Conservation (phyloP, 2,329 filamentous ascomycete species). For the Ceratocystis variospora region DNA sequence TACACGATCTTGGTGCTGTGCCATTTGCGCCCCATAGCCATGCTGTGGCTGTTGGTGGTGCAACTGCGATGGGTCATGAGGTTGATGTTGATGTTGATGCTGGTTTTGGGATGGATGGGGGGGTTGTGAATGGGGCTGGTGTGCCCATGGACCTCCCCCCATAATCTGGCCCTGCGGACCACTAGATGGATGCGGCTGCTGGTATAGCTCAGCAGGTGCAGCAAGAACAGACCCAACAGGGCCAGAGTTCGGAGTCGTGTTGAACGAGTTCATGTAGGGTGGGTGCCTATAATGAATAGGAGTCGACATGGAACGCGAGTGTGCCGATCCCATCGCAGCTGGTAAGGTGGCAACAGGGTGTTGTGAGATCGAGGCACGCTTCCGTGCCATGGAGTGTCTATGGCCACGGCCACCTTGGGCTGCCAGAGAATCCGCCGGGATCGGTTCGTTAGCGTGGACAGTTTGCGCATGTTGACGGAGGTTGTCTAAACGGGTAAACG, state of each 20-base stretch:
- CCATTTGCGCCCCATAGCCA: conserved; percentile 8
- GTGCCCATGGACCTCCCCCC: background rate
- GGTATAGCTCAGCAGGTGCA: conserved; percentile 5
- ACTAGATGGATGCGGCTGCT: conserved; percentile 9
- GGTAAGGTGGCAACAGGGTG: conserved; percentile 49
- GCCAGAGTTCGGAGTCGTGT: conserved; percentile 5
- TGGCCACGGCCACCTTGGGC: conserved; percentile 63
- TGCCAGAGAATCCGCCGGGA: conserved; percentile 82
- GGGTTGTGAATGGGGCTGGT: background rate
- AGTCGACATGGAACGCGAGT: conserved; percentile 16
- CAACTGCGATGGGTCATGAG: background rate
- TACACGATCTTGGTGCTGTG: background rate
- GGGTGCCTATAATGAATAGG: conserved; percentile 14
- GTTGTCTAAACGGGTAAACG: conserved; percentile 27
- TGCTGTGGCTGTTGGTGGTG: background rate
- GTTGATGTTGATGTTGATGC: background rate
- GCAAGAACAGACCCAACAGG: conserved; percentile 6
- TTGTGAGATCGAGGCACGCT: conserved; percentile 26
- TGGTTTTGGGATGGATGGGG: background rate
- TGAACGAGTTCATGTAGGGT: conserved; percentile 9
- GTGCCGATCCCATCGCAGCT: conserved; percentile 6
- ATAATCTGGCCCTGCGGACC: background rate
- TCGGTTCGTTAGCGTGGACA: conserved; percentile 94
- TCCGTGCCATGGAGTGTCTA: conserved; percentile 60
- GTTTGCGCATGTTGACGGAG: conserved; percentile 93